A percentile compares a stretch with the other conserved stretches of the same genome.
phyloP scores from a whole-genome alignment of 768 basidiomycete genomes.

The Tylopilus plumbeoviolaceoides region DNA sequence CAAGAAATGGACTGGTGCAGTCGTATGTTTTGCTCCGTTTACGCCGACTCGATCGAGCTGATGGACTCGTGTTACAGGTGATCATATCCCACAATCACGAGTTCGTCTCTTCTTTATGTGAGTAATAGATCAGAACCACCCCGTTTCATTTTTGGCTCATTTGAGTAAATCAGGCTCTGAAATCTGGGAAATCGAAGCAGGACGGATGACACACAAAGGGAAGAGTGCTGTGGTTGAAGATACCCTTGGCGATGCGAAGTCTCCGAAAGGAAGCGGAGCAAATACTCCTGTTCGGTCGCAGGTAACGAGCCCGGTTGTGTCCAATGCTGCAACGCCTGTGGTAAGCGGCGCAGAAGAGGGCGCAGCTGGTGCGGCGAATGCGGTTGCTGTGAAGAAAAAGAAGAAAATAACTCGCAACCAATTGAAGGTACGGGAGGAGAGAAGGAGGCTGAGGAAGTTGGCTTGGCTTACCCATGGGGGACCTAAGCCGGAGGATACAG shows the following conservation, averaged over 20 bases:
- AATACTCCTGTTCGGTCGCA: constrained; percentile 73
- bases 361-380: constrained; percentile 33
- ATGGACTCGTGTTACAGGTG: constrained; percentile 44
- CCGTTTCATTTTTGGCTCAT: constrained; percentile 18
- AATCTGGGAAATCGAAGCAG: constrained; percentile 91
- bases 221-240: constrained; percentile 86
- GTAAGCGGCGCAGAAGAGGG: constrained; percentile 74
- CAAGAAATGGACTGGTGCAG: constrained; percentile 90
- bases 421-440: constrained; percentile 83
- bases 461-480: constrained; percentile 83
- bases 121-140: constrained; percentile 28
- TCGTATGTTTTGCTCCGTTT: constrained; percentile 41
- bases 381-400: constrained; percentile 60
- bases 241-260: constrained; percentile 65
- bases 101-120: constrained; percentile 79
- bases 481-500: constrained; percentile 77
- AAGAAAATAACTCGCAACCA: constrained; percentile 92
- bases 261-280: constrained; percentile 63
- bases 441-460: constrained; percentile 74
- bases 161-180: constrained; percentile 59
- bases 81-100: constrained; percentile 97
- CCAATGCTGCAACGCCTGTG: constrained; percentile 68
- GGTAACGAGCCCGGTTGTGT: constrained; percentile 65
- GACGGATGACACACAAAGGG: constrained; percentile 82
- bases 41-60: constrained; percentile 12